A percentile compares a stretch with the other conserved stretches of the same genome.
phyloP scores from a whole-genome alignment of 2,329 filamentous ascomycete species.

The Penicillium sp. region DNA sequence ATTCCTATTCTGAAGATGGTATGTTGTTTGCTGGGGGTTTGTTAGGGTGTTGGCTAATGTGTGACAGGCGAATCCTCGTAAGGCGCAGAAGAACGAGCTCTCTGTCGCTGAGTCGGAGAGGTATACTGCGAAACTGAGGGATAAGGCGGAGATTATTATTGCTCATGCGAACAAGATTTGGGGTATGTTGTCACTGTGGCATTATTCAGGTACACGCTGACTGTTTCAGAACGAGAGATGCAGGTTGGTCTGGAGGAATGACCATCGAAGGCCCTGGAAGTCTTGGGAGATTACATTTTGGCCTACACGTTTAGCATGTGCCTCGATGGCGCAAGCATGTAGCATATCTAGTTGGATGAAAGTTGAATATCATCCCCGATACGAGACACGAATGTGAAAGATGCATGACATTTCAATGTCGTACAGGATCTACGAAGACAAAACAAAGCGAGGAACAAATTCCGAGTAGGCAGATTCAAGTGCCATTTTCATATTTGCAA shows the following conservation, averaged over 20 bases:
- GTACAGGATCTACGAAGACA: background rate
- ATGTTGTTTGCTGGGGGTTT: conserved; percentile 18
- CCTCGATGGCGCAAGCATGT: too few relatives aligned
- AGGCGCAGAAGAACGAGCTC: conserved; percentile 51
- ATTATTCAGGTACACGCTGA: conserved; percentile 6
- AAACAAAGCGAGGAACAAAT: background rate
- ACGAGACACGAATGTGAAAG: too few relatives aligned
- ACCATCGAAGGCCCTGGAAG: background rate
- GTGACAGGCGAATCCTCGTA: conserved; percentile 66
- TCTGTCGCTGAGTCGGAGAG: conserved; percentile 60
- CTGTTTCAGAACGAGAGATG: conserved; percentile 36
- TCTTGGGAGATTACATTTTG: too few relatives aligned
- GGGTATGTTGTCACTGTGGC: conserved; percentile 42
- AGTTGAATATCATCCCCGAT: too few relatives aligned
- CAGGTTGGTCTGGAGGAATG: conserved; percentile 39
- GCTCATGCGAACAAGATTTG: conserved; percentile 69
- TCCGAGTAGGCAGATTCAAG: background rate
- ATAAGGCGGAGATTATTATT: conserved; percentile 68
- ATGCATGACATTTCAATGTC: too few relatives aligned
- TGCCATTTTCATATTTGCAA: conserved; percentile 9
- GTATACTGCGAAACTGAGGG: conserved; percentile 63
- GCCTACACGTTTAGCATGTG: too few relatives aligned
- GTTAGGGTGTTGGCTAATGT: conserved; percentile 3
- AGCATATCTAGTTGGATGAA: too few relatives aligned
- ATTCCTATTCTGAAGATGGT: conserved; percentile 73